Conservation (phyloP, 2,329 filamentous ascomycete species). For the Sphaerostilbella broomeana region DNA sequence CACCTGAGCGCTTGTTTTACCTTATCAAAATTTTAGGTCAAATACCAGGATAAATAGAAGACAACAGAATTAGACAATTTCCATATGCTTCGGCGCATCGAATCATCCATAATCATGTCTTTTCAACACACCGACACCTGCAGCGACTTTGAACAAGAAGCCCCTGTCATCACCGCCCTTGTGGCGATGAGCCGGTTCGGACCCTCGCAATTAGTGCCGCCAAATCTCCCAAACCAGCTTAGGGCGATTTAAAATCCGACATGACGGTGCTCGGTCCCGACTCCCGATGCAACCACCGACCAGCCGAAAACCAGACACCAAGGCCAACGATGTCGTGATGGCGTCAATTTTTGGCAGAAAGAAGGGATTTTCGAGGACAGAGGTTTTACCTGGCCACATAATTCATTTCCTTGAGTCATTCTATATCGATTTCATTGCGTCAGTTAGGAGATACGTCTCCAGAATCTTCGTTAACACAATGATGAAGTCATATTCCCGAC, state of each 20-base stretch:
- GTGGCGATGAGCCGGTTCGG: conserved; percentile 10
- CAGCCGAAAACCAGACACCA: conserved; percentile 3
- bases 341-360: conserved; percentile 4
- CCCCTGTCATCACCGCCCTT: background rate
- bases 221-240: background rate
- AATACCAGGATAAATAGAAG: no score
- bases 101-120: no score
- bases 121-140: no score
- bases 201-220: conserved; percentile 5
- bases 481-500: conserved; percentile 10
- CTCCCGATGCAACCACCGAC: conserved; percentile 10
- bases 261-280: conserved; percentile 9
- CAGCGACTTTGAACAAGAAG: conserved; percentile 1
- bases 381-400: no score
- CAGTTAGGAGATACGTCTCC: no score
- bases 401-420: no score
- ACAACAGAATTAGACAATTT: no score
- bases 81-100: no score
- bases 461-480: conserved; percentile 3
- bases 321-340: conserved; percentile 3
- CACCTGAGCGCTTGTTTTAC: no score
- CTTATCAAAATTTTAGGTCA: no score
- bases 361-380: no score
- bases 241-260: background rate
- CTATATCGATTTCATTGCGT: no score